Evolutionary conservation across 2,329 filamentous ascomycete genomes (phyloP).

Genomic region (Sclerotiophoma versabilis): DNA sequence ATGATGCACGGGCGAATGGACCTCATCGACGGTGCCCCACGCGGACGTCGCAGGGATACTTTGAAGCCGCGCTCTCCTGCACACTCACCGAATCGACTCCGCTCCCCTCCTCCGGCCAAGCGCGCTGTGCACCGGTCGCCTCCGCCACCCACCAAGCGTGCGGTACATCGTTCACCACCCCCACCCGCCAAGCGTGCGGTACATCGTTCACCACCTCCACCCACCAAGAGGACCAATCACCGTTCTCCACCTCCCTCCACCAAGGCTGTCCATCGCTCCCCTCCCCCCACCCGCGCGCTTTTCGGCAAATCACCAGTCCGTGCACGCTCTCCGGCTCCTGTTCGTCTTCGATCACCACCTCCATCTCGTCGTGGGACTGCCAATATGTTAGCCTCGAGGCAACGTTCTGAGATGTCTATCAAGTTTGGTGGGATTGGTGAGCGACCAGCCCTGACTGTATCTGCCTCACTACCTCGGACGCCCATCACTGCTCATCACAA

Average conservation of each 20-base stretch:
- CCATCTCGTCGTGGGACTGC: conserved; percentile 61
- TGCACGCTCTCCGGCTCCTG: conserved; percentile 52
- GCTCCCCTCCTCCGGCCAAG: conserved; percentile 30
- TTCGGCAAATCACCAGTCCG: conserved; percentile 77
- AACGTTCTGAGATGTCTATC: conserved; percentile 49
- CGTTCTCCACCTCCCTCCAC: conserved; percentile 39
- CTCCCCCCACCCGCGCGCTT: conserved; percentile 60
- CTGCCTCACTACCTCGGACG: conserved; percentile 85
- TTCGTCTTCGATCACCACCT: conserved; percentile 69
- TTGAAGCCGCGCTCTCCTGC: conserved; percentile 37
- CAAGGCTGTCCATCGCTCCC: conserved; percentile 33
- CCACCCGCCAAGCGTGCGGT: conserved; percentile 44
- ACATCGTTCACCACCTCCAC: conserved; percentile 31
- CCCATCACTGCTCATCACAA: conserved; percentile 58
- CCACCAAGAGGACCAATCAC: conserved; percentile 17
- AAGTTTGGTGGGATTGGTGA: conserved; percentile 63
- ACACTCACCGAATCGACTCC: conserved; percentile 17
- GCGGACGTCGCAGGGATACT: conserved; percentile 42
- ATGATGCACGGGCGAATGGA: conserved; percentile 78
- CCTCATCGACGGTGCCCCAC: conserved; percentile 63
- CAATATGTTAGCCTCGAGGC: conserved; percentile 37
- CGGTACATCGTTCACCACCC: conserved; percentile 30
- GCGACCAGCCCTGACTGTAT: conserved; percentile 74
- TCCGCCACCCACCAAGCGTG: conserved; percentile 57
- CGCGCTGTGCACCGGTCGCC: conserved; percentile 40